Percentiles rank a stretch among this genome's conserved stretches.
Evolutionary conservation across 176 grass and related monocot species (phyloP).

Genomic region (Themeda triandra): DNA sequence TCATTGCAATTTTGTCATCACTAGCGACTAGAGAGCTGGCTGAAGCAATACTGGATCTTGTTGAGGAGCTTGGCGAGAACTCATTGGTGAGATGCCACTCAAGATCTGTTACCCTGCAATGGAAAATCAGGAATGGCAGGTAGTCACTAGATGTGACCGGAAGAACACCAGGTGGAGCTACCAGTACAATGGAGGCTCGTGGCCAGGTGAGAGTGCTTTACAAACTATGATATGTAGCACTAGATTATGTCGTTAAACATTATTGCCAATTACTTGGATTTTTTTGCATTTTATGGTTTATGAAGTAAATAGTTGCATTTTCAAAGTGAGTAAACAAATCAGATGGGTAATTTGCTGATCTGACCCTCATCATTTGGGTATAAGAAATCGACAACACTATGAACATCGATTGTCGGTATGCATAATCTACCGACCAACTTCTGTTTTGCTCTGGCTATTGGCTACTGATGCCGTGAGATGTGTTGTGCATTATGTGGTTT

Average conservation of each 20-base stretch:
- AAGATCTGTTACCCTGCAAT: too few relatives aligned
- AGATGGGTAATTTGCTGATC: not conserved
- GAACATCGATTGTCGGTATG: too few relatives aligned
- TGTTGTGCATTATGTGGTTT: not conserved
- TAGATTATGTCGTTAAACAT: too few relatives aligned
- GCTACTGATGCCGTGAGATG: not conserved
- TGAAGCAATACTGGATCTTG: conserved; percentile 72
- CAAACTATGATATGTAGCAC: too few relatives aligned
- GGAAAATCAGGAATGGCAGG: too few relatives aligned
- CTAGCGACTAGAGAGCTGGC: conserved; percentile 59
- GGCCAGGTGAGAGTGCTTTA: too few relatives aligned
- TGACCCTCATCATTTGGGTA: not conserved
- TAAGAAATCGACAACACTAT: not conserved
- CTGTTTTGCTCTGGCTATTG: not conserved
- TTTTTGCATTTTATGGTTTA: not conserved
- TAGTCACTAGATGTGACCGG: too few relatives aligned
- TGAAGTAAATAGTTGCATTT: not conserved
- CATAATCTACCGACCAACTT: not conserved
- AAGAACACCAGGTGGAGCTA: too few relatives aligned
- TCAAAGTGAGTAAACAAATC: not conserved
- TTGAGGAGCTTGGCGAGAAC: conserved; percentile 64
- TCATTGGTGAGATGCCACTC: too few relatives aligned
- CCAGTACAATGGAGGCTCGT: too few relatives aligned
- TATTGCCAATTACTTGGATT: too few relatives aligned
- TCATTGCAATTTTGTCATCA: conserved; percentile 69